Evolutionary conservation across 305 asterid genomes (phyloP).

Genomic region (Ilex paraguariensis): DNA sequence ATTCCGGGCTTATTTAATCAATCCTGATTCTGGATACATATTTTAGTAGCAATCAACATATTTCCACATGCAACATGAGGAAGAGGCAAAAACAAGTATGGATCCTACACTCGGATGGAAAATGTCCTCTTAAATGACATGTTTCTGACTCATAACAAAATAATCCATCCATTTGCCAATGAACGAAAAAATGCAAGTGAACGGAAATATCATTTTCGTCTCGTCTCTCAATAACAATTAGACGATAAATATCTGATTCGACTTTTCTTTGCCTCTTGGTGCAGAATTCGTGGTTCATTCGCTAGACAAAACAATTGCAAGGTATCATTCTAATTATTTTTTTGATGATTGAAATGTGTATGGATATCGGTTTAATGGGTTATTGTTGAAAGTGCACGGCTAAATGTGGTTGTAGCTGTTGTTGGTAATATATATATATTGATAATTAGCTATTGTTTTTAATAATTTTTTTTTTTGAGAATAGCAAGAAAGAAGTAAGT

Average conservation of each 20-base stretch:
- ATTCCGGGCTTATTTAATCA: no score
- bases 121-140: neutral
- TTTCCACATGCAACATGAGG: neutral
- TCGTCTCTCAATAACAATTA: neutral
- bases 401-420: no score
- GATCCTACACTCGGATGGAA: neutral
- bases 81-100: neutral
- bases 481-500: no score
- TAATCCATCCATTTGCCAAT: no score
- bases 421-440: no score
- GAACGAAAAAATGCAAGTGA: no score
- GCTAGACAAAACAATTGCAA: slow-evolving; percentile 77
- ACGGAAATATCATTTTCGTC: no score
- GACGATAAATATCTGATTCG: neutral
- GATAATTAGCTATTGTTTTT: no score
- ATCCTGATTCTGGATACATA: neutral
- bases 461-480: no score
- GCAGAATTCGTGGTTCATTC: slow-evolving; percentile 77
- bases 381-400: neutral
- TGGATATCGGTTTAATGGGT: neutral
- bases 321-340: slow-evolving; percentile 33
- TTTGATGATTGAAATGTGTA: slow-evolving; percentile 6
- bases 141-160: neutral
- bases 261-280: slow-evolving; percentile 7
- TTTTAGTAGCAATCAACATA: neutral